These are phyloP conservation scores for Aspergillus haitiensis DNA, from an alignment of 495 filamentous ascomycete genomes.

Conservation along the genomic window DNA sequence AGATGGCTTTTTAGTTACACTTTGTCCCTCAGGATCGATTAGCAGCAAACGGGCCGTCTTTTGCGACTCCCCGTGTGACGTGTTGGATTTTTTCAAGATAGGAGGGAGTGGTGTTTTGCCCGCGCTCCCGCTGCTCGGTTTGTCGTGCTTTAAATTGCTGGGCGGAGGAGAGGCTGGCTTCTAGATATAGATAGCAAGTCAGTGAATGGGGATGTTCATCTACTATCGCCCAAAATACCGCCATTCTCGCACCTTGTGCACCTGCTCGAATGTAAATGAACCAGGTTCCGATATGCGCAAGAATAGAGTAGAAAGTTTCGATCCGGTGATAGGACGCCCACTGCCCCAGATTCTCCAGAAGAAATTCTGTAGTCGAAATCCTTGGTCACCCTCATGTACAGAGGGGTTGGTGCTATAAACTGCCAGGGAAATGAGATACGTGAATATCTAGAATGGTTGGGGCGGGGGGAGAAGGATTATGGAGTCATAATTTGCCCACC, in stretches of 20 bases:
- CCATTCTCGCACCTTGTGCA: conserved; percentile 14
- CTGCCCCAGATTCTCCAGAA: conserved; percentile 57
- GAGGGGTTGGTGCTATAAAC: conserved; percentile 45
- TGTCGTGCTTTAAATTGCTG: conserved; percentile 7
- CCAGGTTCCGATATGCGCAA: conserved; percentile 39
- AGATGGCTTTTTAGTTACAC: conserved; percentile 36
- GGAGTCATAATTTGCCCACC: conserved; percentile 31
- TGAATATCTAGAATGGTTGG: not conserved
- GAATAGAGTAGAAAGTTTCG: conserved; percentile 43
- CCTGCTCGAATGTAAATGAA: not conserved
- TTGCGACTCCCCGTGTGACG: conserved; percentile 26
- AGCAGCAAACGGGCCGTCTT: conserved; percentile 42
- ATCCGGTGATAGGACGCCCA: conserved; percentile 30
- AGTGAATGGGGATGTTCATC: not conserved
- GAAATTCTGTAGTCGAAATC: conserved; percentile 50
- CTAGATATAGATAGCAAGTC: conserved; percentile 8
- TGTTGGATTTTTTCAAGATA: conserved; percentile 42
- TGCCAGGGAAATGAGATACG: conserved; percentile 25
- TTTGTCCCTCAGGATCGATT: conserved; percentile 28
- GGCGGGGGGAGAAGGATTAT: not conserved
- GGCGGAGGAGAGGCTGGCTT: conserved; percentile 6
- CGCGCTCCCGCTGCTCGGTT: conserved; percentile 8
- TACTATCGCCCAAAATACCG: not conserved
- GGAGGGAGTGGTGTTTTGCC: conserved; percentile 30
- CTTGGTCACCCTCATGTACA: conserved; percentile 40